Conservation (phyloP, 2,329 filamentous ascomycete species). For the Dissoconium aciculare region DNA sequence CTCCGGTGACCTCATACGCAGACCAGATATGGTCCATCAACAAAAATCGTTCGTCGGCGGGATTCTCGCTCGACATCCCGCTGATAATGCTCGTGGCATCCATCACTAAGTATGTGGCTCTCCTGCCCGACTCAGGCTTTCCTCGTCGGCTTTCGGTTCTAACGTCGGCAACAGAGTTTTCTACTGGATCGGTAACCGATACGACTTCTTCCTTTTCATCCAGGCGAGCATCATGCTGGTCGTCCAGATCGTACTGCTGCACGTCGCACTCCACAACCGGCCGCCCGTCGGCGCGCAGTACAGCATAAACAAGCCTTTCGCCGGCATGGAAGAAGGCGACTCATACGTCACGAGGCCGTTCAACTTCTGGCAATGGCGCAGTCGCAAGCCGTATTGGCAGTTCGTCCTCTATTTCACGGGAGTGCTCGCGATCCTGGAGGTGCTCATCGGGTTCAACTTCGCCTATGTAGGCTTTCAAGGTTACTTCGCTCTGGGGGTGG, state of each 20-base stretch:
- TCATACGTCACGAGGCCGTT: slow-evolving; percentile 45
- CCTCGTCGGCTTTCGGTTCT: too few relatives aligned
- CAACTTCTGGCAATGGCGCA: slow-evolving; percentile 72
- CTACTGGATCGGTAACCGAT: slow-evolving; percentile 51
- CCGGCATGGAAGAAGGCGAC: slow-evolving; percentile 32
- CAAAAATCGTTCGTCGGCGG: slow-evolving; percentile 42
- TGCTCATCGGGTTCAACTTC: slow-evolving; percentile 46
- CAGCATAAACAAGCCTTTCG: slow-evolving; percentile 42
- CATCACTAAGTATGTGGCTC: slow-evolving; percentile 40
- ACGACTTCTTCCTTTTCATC: slow-evolving; percentile 42
- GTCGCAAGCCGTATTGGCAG: slow-evolving; percentile 63
- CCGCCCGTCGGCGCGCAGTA: slow-evolving; percentile 25
- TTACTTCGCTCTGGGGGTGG: slow-evolving; percentile 59
- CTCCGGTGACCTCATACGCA: slow-evolving; percentile 49
- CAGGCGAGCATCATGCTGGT: slow-evolving; percentile 46
- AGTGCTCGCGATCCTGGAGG: slow-evolving; percentile 46
- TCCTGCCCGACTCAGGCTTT: too few relatives aligned
- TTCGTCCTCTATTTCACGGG: slow-evolving; percentile 56
- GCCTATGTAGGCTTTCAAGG: slow-evolving; percentile 55
- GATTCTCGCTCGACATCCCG: slow-evolving; percentile 52
- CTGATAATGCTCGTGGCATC: slow-evolving; percentile 52
- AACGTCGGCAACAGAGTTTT: slow-evolving; percentile 44
- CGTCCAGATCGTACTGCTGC: slow-evolving; percentile 43
- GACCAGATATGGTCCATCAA: slow-evolving; percentile 54
- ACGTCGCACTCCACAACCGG: slow-evolving; percentile 45